Evolutionary conservation across 768 basidiomycete species (phyloP), one percentile per base, ranked within the genome.

Genomic region (Hebeloma cylindrosporum): DNA sequence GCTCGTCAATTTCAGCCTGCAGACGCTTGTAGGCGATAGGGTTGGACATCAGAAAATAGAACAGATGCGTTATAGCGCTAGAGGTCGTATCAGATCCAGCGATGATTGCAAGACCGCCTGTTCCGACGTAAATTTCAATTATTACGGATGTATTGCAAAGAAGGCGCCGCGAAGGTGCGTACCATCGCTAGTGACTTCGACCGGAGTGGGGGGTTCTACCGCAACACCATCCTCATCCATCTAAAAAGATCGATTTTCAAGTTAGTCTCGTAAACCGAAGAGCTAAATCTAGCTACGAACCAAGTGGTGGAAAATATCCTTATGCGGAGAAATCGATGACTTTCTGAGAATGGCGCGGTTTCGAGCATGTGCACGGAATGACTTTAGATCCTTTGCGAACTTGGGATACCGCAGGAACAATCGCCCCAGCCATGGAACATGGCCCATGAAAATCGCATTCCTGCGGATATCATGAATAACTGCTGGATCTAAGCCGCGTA

Each of bases 161-260:
- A n/a, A n/a, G n/a, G n/a, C n/a, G n/a, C n/a, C n/a, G n/a, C n/a
- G 20, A 18, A 27, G 28, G 0, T 22, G 43, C 43, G 21, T 45
- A 68, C 67, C 72, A 48, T 76, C 69, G 27, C 67, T 65, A 4
- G 63, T 47, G 13, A 75, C 60, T 39, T 70, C 66, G 1, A 52
- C 42, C 22, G 65, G 54, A 4, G 65, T 60, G 0, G 66, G 70
- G 9, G 66, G 61, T 4, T 53, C 52, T 0, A 54, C 26, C 10
- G 66, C 61, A 20, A 66, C 38, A 11, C 66, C 69, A 27, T 68
- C 73, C 54, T 73, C 72, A 34, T 74, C 67, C 20, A 69, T 71
- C 70, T 70, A 46, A 11, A 9, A 13, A 4, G 17, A 38, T 7
- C 50, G 34, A 9, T 30, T 22, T 13, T 26, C 7, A n/a, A n/a